phyloP scores from a whole-genome alignment of 2,329 filamentous ascomycete species.

The Parafenestella ontariensis region DNA sequence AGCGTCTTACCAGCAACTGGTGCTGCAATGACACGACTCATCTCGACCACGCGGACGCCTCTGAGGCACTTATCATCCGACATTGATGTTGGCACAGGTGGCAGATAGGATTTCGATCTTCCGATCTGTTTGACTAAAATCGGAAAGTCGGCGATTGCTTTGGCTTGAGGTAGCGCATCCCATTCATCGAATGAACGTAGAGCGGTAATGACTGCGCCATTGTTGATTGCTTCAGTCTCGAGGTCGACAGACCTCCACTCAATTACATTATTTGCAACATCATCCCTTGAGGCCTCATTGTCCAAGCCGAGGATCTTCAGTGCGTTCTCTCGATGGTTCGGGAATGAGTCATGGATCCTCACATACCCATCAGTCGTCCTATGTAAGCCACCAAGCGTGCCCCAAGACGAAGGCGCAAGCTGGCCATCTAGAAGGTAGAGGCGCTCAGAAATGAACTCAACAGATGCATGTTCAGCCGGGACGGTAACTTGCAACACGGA shows the following conservation, averaged over 20 bases:
- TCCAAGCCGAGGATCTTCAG: slow-evolving; percentile 54
- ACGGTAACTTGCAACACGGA: slow-evolving; percentile 52
- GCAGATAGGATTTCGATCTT: slow-evolving; percentile 18
- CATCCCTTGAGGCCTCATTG: slow-evolving; percentile 42
- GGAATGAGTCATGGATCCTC: slow-evolving; percentile 63
- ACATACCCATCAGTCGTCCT: slow-evolving; percentile 60
- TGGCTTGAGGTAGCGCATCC: slow-evolving; percentile 59
- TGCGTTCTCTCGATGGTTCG: slow-evolving; percentile 57
- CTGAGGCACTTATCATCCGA: slow-evolving; percentile 42
- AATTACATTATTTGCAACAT: slow-evolving; percentile 50
- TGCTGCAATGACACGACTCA: slow-evolving; percentile 55
- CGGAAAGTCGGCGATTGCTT: slow-evolving; percentile 55
- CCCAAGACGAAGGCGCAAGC: slow-evolving; percentile 46
- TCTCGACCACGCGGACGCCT: slow-evolving; percentile 52
- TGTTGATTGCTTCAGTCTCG: slow-evolving; percentile 53
- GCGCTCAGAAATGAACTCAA: slow-evolving; percentile 63
- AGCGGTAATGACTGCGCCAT: slow-evolving; percentile 57
- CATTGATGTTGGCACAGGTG: not conserved
- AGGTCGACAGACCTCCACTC: slow-evolving; percentile 57
- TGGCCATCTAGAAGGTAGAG: slow-evolving; percentile 56
- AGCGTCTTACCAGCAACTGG: slow-evolving; percentile 53
- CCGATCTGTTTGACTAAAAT: slow-evolving; percentile 52
- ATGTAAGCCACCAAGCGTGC: slow-evolving; percentile 60
- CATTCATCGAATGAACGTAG: slow-evolving; percentile 60
- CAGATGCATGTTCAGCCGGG: slow-evolving; percentile 54